These are phyloP conservation scores for Aphanomyces stellatus DNA, from an alignment of 352 stramenopile species.

Conservation along the genomic window DNA sequence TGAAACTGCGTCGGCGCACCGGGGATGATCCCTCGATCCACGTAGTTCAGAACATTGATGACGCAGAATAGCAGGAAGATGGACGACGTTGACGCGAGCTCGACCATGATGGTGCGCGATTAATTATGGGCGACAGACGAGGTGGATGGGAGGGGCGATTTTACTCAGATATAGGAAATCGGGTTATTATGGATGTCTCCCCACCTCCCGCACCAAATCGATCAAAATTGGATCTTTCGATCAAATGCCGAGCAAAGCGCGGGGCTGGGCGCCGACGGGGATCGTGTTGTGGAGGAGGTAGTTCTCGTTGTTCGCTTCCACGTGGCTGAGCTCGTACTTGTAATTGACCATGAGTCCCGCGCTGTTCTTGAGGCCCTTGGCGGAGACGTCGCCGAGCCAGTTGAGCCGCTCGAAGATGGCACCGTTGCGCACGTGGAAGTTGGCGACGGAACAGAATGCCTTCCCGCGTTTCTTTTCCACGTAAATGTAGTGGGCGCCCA, in stretches of 20 bases:
- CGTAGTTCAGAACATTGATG: conserved; percentile 92
- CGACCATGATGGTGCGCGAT: neutral
- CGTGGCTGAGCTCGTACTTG: conserved; percentile 69
- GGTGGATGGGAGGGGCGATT: neutral
- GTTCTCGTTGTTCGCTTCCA: conserved; percentile 77
- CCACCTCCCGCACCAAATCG: no score
- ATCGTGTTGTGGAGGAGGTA: conserved; percentile 76
- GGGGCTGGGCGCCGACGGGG: conserved; percentile 56
- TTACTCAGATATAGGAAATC: no score
- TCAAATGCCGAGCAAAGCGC: conserved; percentile 31
- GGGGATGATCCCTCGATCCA: conserved; percentile 93
- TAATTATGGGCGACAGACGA: neutral
- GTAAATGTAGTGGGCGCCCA: conserved; percentile 66
- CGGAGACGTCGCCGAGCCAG: conserved; percentile 64
- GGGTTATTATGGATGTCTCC: no score
- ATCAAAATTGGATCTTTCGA: no score
- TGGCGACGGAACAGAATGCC: conserved; percentile 69
- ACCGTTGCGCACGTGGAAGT: conserved; percentile 81
- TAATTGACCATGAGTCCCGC: conserved; percentile 83
- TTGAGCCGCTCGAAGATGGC: conserved; percentile 82
- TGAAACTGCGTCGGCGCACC: conserved; percentile 89
- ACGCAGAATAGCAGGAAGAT: conserved; percentile 78
- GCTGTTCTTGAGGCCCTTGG: conserved; percentile 68
- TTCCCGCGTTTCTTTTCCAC: conserved; percentile 76
- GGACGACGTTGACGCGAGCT: conserved; percentile 4